Conservation (phyloP, 352 stramenopile species). For the Thraustochytrium sp. region DNA sequence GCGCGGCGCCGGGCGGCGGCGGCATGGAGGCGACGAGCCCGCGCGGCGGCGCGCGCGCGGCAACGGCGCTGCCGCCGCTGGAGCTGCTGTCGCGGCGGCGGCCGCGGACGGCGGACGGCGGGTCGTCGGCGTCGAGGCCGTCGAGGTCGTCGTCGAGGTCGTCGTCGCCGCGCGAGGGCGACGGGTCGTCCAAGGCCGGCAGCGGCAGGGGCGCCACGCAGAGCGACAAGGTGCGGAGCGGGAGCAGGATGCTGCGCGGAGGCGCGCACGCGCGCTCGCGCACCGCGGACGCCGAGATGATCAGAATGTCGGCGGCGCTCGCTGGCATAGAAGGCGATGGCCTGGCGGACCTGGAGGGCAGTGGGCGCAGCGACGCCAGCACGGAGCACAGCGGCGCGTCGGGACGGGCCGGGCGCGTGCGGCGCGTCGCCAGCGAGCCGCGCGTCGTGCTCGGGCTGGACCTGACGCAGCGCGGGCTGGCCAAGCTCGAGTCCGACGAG, state of each 20-base stretch:
- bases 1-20: too few species aligned
- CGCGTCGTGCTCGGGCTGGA: constrained; percentile 69
- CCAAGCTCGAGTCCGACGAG: constrained; percentile 19
- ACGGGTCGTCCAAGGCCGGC: too few species aligned
- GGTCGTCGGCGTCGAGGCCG: too few species aligned
- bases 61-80: too few species aligned
- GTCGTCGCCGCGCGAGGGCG: background rate
- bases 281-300: background rate
- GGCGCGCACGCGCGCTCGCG: background rate
- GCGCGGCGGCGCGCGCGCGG: too few species aligned
- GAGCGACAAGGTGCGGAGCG: background rate
- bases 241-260: too few species aligned
- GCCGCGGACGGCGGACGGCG: too few species aligned
- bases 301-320: background rate
- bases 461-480: constrained; percentile 62
- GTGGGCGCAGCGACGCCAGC: background rate
- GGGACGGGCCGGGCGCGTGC: background rate
- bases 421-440: constrained; percentile 57
- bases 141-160: background rate
- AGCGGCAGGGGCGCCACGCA: background rate
- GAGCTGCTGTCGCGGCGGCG: too few species aligned
- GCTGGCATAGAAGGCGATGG: background rate
- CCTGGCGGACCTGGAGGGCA: background rate
- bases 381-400: background rate
- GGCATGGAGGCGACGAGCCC: too few species aligned